Conservation (phyloP, 2,329 filamentous ascomycete genomes). For the Verticillium nonalfalfae region DNA sequence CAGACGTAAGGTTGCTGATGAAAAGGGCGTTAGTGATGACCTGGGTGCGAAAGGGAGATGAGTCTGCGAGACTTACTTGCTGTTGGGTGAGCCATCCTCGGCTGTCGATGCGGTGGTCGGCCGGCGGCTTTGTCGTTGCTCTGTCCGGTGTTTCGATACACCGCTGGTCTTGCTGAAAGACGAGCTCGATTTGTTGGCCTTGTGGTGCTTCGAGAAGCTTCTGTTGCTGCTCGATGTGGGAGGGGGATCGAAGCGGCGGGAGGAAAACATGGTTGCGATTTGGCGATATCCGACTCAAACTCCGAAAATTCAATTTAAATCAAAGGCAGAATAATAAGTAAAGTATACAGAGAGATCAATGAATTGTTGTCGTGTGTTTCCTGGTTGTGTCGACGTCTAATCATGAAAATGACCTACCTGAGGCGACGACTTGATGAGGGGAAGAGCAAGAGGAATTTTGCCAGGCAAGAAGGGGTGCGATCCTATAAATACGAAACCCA, state of each 20-base stretch:
- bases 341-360: constrained; percentile 1
- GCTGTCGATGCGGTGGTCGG: constrained; percentile 39
- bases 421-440: constrained; percentile 16
- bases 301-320: not conserved
- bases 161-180: constrained; percentile 50
- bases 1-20: constrained; percentile 50
- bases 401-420: constrained; percentile 21
- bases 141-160: constrained; percentile 48
- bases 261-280: not conserved
- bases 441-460: not conserved
- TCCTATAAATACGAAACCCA: constrained; percentile 8
- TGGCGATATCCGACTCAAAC: not conserved
- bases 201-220: constrained; percentile 48
- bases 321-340: constrained; percentile 10
- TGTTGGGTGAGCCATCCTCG: constrained; percentile 31
- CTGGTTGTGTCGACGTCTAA: constrained; percentile 2
- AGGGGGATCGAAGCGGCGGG: constrained; percentile 34
- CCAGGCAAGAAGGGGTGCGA: constrained; percentile 9
- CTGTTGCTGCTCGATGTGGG: constrained; percentile 24
- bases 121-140: constrained; percentile 38
- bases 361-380: not conserved
- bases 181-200: constrained; percentile 40
- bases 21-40: constrained; percentile 6
- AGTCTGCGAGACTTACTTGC: constrained; percentile 30
- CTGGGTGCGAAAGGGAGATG: not conserved